A percentile compares a stretch with the other conserved stretches of the same genome.
Evolutionary conservation across 768 basidiomycete genomes (phyloP).

Genomic region (Infundibulicybe gibba): DNA sequence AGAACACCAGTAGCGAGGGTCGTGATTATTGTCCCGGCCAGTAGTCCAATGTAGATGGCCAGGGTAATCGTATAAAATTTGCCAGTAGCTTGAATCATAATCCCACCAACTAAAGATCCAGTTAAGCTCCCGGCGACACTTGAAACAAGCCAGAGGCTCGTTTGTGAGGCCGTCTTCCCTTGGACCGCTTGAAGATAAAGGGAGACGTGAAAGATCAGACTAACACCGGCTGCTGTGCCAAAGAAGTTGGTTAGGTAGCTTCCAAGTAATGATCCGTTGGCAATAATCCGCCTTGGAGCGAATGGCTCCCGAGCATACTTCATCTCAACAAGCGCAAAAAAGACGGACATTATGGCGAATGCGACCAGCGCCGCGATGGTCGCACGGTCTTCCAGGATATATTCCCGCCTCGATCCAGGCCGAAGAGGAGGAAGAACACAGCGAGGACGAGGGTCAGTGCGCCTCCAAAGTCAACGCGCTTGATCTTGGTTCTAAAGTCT

Average conservation of each 20-base stretch:
- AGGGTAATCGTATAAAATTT: conserved; percentile 53
- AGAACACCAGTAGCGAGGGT: conserved; percentile 36
- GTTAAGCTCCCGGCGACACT: conserved; percentile 38
- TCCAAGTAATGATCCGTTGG: conserved; percentile 44
- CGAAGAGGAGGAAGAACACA: conserved; percentile 54
- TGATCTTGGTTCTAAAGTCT: conserved; percentile 47
- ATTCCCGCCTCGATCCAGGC: conserved; percentile 52
- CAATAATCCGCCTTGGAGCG: conserved; percentile 51
- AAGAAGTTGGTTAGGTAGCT: conserved; percentile 62
- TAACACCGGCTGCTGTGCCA: conserved; percentile 38
- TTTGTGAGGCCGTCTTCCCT: conserved; percentile 40
- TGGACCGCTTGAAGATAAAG: conserved; percentile 59
- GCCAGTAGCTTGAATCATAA: conserved; percentile 56
- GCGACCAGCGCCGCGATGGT: conserved; percentile 32
- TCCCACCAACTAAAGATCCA: conserved; percentile 49
- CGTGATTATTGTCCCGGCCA: conserved; percentile 33
- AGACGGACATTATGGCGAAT: conserved; percentile 26
- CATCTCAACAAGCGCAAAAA: conserved; percentile 46
- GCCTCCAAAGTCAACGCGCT: conserved; percentile 61
- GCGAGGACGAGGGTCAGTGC: conserved; percentile 50
- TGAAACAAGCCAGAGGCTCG: conserved; percentile 51
- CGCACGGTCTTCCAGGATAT: conserved; percentile 38
- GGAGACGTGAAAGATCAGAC: conserved; percentile 49
- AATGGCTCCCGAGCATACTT: conserved; percentile 55
- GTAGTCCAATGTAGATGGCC: conserved; percentile 29